Conservation (phyloP, 495 filamentous ascomycete species). For the Penicillium coffeae region DNA sequence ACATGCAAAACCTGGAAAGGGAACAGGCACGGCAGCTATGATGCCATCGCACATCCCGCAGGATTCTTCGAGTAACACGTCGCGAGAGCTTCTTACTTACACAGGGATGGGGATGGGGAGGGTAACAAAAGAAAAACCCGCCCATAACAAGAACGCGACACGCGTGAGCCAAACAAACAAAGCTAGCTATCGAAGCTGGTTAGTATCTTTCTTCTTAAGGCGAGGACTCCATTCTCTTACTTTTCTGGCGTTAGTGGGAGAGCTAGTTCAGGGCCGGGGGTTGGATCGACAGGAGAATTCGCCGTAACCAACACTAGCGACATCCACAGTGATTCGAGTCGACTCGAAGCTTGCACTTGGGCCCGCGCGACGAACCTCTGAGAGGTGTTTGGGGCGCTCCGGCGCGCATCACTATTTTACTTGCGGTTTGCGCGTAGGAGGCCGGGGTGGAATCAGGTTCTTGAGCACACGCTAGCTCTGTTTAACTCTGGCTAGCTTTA, state of each 20-base stretch:
- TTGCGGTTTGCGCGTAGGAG: not conserved
- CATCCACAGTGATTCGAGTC: not conserved
- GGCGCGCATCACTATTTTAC: slow-evolving; percentile 10
- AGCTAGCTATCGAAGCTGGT: not conserved
- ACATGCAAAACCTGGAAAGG: not conserved
- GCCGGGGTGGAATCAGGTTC: slow-evolving; percentile 5
- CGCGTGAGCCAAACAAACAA: not conserved
- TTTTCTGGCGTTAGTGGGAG: no score
- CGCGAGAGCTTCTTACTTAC: no score
- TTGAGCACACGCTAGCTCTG: not conserved
- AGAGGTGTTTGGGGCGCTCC: not conserved
- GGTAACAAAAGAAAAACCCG: no score
- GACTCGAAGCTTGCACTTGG: slow-evolving; percentile 1
- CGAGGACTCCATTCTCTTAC: no score
- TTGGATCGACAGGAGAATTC: slow-evolving; percentile 7
- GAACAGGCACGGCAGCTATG: not conserved
- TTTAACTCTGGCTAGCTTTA: no score
- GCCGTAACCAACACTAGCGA: not conserved
- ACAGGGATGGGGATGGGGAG: no score
- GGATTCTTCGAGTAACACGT: not conserved
- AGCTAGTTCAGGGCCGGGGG: slow-evolving; percentile 1
- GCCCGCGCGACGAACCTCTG: slow-evolving; percentile 8
- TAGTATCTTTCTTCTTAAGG: no score
- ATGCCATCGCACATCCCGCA: slow-evolving; percentile 2
- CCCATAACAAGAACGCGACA: not conserved